Base-by-base conservation (phyloP, 129 eudicot genomes). In the Flaveria ramosissima region DNA sequence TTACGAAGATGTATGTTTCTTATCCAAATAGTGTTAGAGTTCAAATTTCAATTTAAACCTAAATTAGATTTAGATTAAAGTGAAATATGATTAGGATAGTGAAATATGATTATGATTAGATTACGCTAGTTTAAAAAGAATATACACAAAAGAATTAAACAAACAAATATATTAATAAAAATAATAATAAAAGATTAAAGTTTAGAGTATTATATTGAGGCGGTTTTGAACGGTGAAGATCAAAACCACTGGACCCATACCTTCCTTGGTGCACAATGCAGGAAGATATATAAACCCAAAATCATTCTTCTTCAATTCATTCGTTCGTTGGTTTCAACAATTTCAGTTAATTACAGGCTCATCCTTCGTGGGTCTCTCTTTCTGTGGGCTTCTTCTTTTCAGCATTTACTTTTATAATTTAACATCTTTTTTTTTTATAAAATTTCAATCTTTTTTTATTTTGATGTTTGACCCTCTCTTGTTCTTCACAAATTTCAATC, bases 261-360 rank as follows among this genome's bases (percentile, higher is more conserved):
- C n/a, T 30, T 64, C 48, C 52, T 76, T 64, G 60, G 61, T 70
- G 43, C 67, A 53, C 26, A 75, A 48, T 69, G 66, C 64, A 60
- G 68, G 61, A 78, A 78, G 64, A 78, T 70, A 78, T 70, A 78
- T 70, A 78, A 78, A 78, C 21, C 76, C 71, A n/a, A 55, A 78
- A 6, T 57, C 16, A 70, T 16, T 21, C 39, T 39, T n/a, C 52
- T 32, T 47, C 63, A 23, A 17, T 20, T n/a, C 5, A 5, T 77
- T 77, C 60, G 11, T 66, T 78, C 51, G 41, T 78, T 78, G 70
- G 41, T 59, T 60, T 42, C 74, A 73, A 80, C 74, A 72, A 60
- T 59, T 69, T 78, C 82, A 70, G 72, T 78, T 78, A 78, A 27
- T 47, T 24, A 66, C 64, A 76, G 21, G 39, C 15, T 73, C 15